Base-by-base conservation (phyloP, 331 rosid species). In the Acacia concinna region DNA sequence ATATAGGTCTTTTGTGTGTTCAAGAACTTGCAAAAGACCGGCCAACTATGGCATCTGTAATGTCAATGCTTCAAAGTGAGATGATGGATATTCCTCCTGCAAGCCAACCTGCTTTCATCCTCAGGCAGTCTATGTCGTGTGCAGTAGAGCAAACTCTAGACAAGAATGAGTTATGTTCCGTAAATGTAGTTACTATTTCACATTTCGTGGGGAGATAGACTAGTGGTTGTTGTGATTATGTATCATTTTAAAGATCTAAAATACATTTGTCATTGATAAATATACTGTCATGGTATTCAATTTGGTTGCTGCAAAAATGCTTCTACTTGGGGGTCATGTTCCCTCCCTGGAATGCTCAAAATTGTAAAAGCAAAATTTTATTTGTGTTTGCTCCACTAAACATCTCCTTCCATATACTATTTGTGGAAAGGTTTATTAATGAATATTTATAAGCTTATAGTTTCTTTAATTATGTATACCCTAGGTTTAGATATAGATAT, bases 1-100 rank as follows among this genome's bases (percentile, higher is more conserved):
- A 64, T 4, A 64, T 64, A 6, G 69, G 69, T 1, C 43, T 64
- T 64, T 21, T 31, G 10, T 32, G 69, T 31, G 44, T 64, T 23
- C 87, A 86, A 77, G 78, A 86, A n/a, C 23, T 52, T 68, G 74
- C 87, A 28, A 74, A 34, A 46, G 79, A 81, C 1, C 62, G 85
- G 18, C 86, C 82, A 0, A 8, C 5, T 34, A 8, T 76, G 49
- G 74, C 76, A 0, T 38, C 62, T 1, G 32, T 80, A 2, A 49
- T 79, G 62, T 79, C 82, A 8, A 85, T 64, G 69, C 25, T 64
- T 64, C n/a, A 31, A 0, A 77, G 82, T 67, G 82, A 77, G 44
- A 81, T 73, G 17, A 10, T 31, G 21, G n/a, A 82, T 27, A 31
- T 85, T 52, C 81, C 84, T 66, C 12, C 23, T 6, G 84, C 84